A percentile compares a stretch with the other conserved stretches of the same genome.
phyloP scores from a whole-genome alignment of 805 yeast genomes.

The Kuraishia hungarica region DNA sequence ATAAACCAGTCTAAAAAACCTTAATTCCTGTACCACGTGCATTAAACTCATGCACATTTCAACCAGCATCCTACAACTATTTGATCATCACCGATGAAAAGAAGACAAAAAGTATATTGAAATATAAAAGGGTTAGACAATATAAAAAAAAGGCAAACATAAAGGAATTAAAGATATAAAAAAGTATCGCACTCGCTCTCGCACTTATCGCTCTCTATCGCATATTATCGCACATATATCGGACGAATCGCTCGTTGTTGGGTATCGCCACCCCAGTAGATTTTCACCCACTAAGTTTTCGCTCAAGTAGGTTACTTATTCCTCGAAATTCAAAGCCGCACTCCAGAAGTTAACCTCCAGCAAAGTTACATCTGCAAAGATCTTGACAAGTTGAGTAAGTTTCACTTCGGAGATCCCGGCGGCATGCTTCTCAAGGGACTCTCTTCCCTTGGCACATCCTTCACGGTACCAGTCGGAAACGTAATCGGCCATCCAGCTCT shows the following conservation, averaged over 20 bases:
- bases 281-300: too few relatives aligned
- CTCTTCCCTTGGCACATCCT: conserved; percentile 44
- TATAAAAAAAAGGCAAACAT: too few relatives aligned
- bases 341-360: conserved; percentile 68
- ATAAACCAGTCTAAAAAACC: too few relatives aligned
- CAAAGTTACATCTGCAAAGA: conserved; percentile 49
- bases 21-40: too few relatives aligned
- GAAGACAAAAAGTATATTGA: too few relatives aligned
- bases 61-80: too few relatives aligned
- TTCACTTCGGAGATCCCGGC: conserved; percentile 32
- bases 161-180: too few relatives aligned
- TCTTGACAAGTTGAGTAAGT: conserved; percentile 41
- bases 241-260: neutral
- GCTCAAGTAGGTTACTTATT: too few relatives aligned
- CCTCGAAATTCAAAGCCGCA: conserved; percentile 1
- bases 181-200: neutral
- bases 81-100: too few relatives aligned
- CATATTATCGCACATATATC: neutral
- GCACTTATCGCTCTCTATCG: neutral
- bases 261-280: neutral
- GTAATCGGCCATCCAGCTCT: conserved; percentile 58
- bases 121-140: too few relatives aligned
- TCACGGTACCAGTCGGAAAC: conserved; percentile 44
- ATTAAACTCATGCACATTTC: too few relatives aligned
- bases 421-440: conserved; percentile 35